Evolutionary conservation across 345 rosid species (phyloP).

Genomic region (Gynandropsis gynandra): DNA sequence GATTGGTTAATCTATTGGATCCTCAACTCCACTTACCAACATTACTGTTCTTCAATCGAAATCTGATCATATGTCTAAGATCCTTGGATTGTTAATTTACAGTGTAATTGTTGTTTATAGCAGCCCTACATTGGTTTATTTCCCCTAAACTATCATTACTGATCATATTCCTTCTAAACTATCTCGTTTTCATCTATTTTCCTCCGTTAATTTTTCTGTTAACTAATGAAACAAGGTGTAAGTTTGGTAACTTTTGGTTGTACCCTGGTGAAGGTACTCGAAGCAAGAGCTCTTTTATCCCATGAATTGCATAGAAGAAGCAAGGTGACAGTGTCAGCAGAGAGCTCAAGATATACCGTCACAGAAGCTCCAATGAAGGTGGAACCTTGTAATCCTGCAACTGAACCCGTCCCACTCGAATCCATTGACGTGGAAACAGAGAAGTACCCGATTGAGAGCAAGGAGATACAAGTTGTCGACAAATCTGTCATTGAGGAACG

Average conservation of each 20-base stretch:
- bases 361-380: constrained; percentile 10
- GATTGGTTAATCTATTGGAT: no score
- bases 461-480: constrained; percentile 46
- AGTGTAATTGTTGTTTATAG: no score
- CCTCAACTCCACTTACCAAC: no score
- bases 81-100: no score
- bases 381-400: constrained; percentile 11
- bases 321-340: constrained; percentile 37
- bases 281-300: constrained; percentile 69
- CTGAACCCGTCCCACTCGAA: constrained; percentile 22
- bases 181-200: no score
- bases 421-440: constrained; percentile 36
- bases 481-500: constrained; percentile 43
- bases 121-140: no score
- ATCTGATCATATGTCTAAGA: no score
- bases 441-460: constrained; percentile 45
- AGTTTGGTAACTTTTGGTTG: not conserved
- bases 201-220: no score
- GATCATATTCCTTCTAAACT: no score
- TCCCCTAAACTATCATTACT: no score
- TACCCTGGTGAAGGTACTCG: constrained; percentile 30
- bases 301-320: constrained; percentile 46
- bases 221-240: no score
- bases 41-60: no score
- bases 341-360: constrained; percentile 22